These are phyloP conservation scores for Fusarium sp. DNA, from an alignment of 2,329 filamentous ascomycete genomes.

Conservation along the genomic window DNA sequence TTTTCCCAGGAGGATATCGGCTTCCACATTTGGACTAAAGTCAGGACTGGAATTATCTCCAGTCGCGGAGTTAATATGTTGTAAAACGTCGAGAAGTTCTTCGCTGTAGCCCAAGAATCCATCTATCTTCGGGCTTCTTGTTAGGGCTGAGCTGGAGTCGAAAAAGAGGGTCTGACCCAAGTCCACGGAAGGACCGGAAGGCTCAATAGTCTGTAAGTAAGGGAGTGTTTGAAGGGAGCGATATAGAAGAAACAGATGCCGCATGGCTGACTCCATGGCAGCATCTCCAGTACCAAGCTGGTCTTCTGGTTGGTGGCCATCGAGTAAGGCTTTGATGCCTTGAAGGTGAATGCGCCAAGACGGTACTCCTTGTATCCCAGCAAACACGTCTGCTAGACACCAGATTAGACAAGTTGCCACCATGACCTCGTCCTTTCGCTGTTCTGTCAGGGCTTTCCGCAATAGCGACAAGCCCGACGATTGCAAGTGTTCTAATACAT, in stretches of 20 bases:
- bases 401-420: slow-evolving; percentile 46
- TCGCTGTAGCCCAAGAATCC: slow-evolving; percentile 47
- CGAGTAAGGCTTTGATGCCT: slow-evolving; percentile 42
- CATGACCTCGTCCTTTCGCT: slow-evolving; percentile 39
- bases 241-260: slow-evolving; percentile 45
- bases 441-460: slow-evolving; percentile 32
- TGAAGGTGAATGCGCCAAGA: slow-evolving; percentile 44
- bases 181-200: not conserved
- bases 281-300: not conserved
- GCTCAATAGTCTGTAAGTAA: slow-evolving; percentile 28
- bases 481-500: slow-evolving; percentile 42
- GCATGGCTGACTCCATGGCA: slow-evolving; percentile 34
- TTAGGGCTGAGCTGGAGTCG: fast-evolving
- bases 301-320: slow-evolving; percentile 1
- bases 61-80: slow-evolving; percentile 34
- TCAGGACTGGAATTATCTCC: not conserved
- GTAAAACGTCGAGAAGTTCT: slow-evolving; percentile 41
- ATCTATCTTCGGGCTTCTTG: slow-evolving; percentile 34
- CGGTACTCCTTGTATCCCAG: slow-evolving; percentile 33
- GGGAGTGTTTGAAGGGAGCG: slow-evolving; percentile 45
- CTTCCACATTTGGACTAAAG: not conserved
- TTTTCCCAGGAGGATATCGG: slow-evolving; percentile 37
- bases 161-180: not conserved
- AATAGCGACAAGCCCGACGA: slow-evolving; percentile 41
- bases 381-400: slow-evolving; percentile 46